Evolutionary conservation across 805 yeast genomes (phyloP).

Genomic region (Cyberlindnera samutprakarnensis): DNA sequence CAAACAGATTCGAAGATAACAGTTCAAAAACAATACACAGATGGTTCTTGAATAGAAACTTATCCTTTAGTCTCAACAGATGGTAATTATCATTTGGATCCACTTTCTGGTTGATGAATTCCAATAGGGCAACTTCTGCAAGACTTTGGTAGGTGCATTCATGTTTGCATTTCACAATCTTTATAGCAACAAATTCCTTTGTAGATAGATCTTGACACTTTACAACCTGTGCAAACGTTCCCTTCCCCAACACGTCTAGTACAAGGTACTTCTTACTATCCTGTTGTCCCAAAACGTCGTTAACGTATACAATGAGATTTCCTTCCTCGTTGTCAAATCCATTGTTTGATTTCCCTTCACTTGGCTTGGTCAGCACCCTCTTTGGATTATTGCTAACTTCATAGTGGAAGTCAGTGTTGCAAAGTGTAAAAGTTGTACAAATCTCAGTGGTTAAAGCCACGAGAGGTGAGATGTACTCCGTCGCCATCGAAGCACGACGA

Average conservation of each 20-base stretch:
- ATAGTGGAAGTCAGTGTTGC: slow-evolving; percentile 80
- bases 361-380: slow-evolving; percentile 87
- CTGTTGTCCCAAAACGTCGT: slow-evolving; percentile 83
- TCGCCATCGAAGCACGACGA: slow-evolving; percentile 59
- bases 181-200: slow-evolving; percentile 88
- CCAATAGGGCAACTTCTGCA: slow-evolving; percentile 83
- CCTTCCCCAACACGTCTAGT: slow-evolving; percentile 86
- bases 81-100: slow-evolving; percentile 69
- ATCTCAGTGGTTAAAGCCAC: slow-evolving; percentile 71
- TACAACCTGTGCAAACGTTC: slow-evolving; percentile 97
- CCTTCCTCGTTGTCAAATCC: slow-evolving; percentile 85
- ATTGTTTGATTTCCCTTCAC: slow-evolving; percentile 70
- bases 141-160: slow-evolving; percentile 88
- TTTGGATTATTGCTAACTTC: slow-evolving; percentile 82
- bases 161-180: slow-evolving; percentile 86
- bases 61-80: slow-evolving; percentile 73
- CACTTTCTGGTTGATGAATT: slow-evolving; percentile 63
- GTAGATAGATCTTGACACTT: slow-evolving; percentile 67
- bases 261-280: slow-evolving; percentile 85
- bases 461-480: slow-evolving; percentile 68
- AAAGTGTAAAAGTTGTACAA: slow-evolving; percentile 73
- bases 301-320: slow-evolving; percentile 89
- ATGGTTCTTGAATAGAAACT: slow-evolving; percentile 88
- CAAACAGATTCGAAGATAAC: slow-evolving; percentile 81
- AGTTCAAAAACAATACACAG: slow-evolving; percentile 89